phyloP scores from a whole-genome alignment of 495 filamentous ascomycete species.

The Penicillium tannophilum region DNA sequence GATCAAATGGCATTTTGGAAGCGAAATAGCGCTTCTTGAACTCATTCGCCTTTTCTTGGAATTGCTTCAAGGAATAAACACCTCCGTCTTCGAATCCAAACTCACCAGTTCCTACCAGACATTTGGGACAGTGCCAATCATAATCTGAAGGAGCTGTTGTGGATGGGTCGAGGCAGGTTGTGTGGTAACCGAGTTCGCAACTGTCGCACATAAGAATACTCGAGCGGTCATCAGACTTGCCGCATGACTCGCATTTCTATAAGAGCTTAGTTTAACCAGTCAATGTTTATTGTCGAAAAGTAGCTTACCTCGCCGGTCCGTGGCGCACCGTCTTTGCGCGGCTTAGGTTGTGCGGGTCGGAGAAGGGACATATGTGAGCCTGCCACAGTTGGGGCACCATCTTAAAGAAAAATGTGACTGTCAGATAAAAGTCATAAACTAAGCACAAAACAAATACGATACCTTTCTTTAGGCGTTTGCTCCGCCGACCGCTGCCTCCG shows the following conservation, averaged over 20 bases:
- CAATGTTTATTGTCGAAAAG: background rate
- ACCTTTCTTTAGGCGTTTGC: conserved; percentile 95
- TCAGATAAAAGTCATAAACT: background rate
- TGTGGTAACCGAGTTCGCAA: conserved; percentile 89
- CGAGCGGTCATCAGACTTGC: conserved; percentile 71
- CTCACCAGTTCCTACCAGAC: conserved; percentile 92
- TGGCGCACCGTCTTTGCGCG: conserved; percentile 65
- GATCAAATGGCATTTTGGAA: conserved; percentile 86
- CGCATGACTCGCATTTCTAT: conserved; percentile 86
- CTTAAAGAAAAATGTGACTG: conserved; percentile 47
- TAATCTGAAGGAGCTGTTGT: conserved; percentile 76
- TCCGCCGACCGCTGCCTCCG: conserved; percentile 72
- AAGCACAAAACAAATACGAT: conserved; percentile 15
- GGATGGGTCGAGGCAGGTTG: conserved; percentile 83
- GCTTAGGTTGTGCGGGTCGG: conserved; percentile 74
- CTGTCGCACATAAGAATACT: conserved; percentile 86
- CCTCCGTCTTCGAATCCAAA: conserved; percentile 98
- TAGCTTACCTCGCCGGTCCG: conserved; percentile 73
- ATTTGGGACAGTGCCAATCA: conserved; percentile 97
- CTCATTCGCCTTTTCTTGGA: conserved; percentile 91
- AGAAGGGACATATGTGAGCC: conserved; percentile 97
- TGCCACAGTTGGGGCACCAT: conserved; percentile 84
- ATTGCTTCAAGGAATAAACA: conserved; percentile 92
- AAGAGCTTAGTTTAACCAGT: conserved; percentile 12
- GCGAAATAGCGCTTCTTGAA: conserved; percentile 96